Conservation (phyloP, 1,139 yeast genomes). For the Kodamaea derodonti region DNA sequence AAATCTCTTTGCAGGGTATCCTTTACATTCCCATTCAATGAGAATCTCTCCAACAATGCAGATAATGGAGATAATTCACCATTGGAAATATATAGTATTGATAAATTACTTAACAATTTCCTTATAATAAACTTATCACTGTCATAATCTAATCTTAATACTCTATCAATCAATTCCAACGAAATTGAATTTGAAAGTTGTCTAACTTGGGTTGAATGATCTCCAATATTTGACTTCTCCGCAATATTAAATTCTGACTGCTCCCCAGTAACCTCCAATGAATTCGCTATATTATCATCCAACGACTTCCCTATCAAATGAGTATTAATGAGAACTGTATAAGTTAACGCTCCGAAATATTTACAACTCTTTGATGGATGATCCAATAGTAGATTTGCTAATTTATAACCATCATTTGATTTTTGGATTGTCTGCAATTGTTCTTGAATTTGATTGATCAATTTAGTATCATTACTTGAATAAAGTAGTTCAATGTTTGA, state of each 20-base stretch:
- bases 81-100: constrained; percentile 40
- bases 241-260: constrained; percentile 4
- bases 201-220: neutral
- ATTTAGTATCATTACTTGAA: constrained; percentile 37
- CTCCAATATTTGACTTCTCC: no score
- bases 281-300: no score
- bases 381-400: constrained; percentile 49
- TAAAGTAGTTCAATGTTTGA: constrained; percentile 39
- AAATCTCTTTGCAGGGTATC: neutral
- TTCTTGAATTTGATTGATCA: constrained; percentile 46
- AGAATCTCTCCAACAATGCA: constrained; percentile 2
- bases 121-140: constrained; percentile 24
- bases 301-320: constrained; percentile 6
- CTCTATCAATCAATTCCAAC: constrained; percentile 8
- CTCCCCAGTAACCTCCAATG: constrained; percentile 1
- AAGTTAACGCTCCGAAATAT: constrained; percentile 72
- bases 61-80: constrained; percentile 10
- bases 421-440: constrained; percentile 53
- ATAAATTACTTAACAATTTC: constrained; percentile 49
- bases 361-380: constrained; percentile 46
- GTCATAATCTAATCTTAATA: constrained; percentile 7
- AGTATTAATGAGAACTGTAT: constrained; percentile 53
- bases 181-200: constrained; percentile 3
- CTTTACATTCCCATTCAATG: neutral
- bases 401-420: constrained; percentile 43